A percentile compares a stretch with the other conserved stretches of the same genome.
Conservation (phyloP, 345 rosid species). For the Streptanthus diversifolius region DNA sequence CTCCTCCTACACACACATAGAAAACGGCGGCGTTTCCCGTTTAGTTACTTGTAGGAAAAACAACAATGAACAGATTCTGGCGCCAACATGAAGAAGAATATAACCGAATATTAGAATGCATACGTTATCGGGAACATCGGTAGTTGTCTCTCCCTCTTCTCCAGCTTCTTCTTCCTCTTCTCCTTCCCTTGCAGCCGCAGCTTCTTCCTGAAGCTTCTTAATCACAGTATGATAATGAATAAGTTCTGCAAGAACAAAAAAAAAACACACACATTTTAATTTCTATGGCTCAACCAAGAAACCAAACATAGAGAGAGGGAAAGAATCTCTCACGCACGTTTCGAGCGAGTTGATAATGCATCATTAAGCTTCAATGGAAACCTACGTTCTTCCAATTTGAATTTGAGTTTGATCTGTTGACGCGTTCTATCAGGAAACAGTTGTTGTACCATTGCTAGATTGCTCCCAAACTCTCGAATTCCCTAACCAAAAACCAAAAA, state of each 20-base stretch:
- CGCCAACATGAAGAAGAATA: background rate
- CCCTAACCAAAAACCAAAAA: constrained; percentile 37
- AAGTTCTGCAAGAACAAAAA: constrained; percentile 48
- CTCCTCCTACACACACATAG: constrained; percentile 41
- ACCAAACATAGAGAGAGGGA: background rate
- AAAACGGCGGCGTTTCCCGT: background rate
- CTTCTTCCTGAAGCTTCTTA: constrained; percentile 52
- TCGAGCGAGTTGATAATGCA: constrained; percentile 52
- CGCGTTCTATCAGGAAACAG: constrained; percentile 69
- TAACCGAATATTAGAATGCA: background rate
- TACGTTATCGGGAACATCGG: constrained; percentile 30
- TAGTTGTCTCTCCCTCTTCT: constrained; percentile 30
- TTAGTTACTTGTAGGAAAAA: background rate
- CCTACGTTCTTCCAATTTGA: constrained; percentile 71
- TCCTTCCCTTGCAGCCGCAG: constrained; percentile 41
- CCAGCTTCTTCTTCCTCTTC: constrained; percentile 25
- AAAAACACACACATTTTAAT: background rate
- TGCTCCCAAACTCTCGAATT: constrained; percentile 70
- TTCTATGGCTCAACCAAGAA: background rate
- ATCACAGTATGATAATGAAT: constrained; percentile 56
- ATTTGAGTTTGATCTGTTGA: constrained; percentile 67
- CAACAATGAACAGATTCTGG: constrained; percentile 1
- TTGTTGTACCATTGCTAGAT: constrained; percentile 66
- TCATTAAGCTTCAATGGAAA: constrained; percentile 56
- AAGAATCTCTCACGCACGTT: constrained; percentile 47